A percentile compares a stretch with the other conserved stretches of the same genome.
Evolutionary conservation across 2,329 filamentous ascomycete genomes (phyloP).

Genomic region (Cercospora sojina): DNA sequence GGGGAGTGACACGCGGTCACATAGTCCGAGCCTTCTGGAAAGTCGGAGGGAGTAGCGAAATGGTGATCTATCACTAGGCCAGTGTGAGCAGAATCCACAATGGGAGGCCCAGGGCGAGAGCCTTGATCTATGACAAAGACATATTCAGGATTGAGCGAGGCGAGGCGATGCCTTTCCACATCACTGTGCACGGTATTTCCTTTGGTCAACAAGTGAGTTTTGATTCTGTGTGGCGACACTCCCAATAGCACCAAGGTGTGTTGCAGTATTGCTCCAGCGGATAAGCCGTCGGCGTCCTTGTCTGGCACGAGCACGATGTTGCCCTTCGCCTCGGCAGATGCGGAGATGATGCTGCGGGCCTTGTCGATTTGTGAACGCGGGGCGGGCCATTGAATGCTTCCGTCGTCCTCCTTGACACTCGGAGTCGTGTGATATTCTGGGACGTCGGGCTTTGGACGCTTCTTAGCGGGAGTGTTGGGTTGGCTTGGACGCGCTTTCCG

Average conservation of each 20-base stretch:
- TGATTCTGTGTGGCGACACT: slow-evolving; percentile 53
- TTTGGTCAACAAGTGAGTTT: slow-evolving; percentile 60
- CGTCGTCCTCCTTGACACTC: slow-evolving; percentile 45
- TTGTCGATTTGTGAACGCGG: slow-evolving; percentile 54
- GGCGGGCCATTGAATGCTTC: slow-evolving; percentile 62
- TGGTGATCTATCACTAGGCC: slow-evolving; percentile 67
- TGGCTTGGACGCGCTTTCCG: slow-evolving; percentile 18
- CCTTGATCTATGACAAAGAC: slow-evolving; percentile 68
- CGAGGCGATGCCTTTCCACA: slow-evolving; percentile 54
- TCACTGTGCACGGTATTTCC: slow-evolving; percentile 59
- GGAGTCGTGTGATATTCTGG: slow-evolving; percentile 50
- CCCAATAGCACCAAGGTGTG: slow-evolving; percentile 61
- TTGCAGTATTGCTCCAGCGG: slow-evolving; percentile 62
- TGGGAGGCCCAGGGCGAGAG: slow-evolving; percentile 54
- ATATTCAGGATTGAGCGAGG: slow-evolving; percentile 52
- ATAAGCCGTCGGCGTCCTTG: slow-evolving; percentile 67
- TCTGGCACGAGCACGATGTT: slow-evolving; percentile 63
- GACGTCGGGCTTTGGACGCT: slow-evolving; percentile 35
- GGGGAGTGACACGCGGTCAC: slow-evolving; percentile 64
- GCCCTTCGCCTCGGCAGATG: slow-evolving; percentile 55
- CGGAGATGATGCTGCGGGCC: slow-evolving; percentile 57
- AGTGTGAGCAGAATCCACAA: slow-evolving; percentile 53
- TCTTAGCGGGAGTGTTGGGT: slow-evolving; percentile 28
- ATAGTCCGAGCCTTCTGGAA: slow-evolving; percentile 55
- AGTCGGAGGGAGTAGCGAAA: slow-evolving; percentile 55